Conservation (phyloP, 2,329 filamentous ascomycete genomes). For the Colletotrichum spinosum region DNA sequence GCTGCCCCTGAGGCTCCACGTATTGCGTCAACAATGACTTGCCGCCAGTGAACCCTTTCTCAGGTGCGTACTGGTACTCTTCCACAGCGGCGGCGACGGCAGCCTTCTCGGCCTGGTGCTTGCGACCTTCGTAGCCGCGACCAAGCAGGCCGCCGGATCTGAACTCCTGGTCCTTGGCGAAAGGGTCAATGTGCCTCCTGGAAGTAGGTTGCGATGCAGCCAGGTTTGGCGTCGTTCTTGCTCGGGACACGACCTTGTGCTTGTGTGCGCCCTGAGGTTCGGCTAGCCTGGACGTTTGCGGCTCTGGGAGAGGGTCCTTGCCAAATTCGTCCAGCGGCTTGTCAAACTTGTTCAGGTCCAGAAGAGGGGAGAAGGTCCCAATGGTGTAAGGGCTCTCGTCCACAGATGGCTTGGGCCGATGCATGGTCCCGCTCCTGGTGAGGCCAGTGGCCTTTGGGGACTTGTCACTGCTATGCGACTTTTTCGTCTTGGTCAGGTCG, state of each 20-base stretch:
- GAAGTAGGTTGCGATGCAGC: slow-evolving; percentile 14
- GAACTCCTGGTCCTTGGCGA: slow-evolving; percentile 56
- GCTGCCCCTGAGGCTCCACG: slow-evolving; percentile 41
- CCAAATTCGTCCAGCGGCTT: slow-evolving; percentile 63
- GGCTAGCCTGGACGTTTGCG: slow-evolving; percentile 16
- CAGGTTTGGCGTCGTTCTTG: slow-evolving; percentile 24
- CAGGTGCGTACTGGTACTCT: slow-evolving; percentile 1
- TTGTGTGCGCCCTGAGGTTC: slow-evolving; percentile 17
- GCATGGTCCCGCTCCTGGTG: slow-evolving; percentile 45
- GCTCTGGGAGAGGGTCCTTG: slow-evolving; percentile 53
- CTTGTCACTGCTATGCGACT: slow-evolving; percentile 44
- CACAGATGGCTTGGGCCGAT: slow-evolving; percentile 54
- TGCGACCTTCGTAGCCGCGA: slow-evolving; percentile 60
- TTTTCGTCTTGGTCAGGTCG: slow-evolving; percentile 55
- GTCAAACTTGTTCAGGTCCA: slow-evolving; percentile 72
- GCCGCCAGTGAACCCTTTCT: slow-evolving; percentile 36
- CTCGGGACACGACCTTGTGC: slow-evolving; percentile 28
- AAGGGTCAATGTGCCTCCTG: slow-evolving; percentile 32
- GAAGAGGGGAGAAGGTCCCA: slow-evolving; percentile 74
- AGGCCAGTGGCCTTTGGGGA: slow-evolving; percentile 46
- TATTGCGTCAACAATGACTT: slow-evolving; percentile 62
- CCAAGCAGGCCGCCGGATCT: slow-evolving; percentile 64
- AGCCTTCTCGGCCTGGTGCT: slow-evolving; percentile 47
- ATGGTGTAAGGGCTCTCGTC: slow-evolving; percentile 70
- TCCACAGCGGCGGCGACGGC: slow-evolving; percentile 38